Base-by-base conservation (phyloP, 2,329 filamentous ascomycete genomes). In the Podosphaera xanthii region DNA sequence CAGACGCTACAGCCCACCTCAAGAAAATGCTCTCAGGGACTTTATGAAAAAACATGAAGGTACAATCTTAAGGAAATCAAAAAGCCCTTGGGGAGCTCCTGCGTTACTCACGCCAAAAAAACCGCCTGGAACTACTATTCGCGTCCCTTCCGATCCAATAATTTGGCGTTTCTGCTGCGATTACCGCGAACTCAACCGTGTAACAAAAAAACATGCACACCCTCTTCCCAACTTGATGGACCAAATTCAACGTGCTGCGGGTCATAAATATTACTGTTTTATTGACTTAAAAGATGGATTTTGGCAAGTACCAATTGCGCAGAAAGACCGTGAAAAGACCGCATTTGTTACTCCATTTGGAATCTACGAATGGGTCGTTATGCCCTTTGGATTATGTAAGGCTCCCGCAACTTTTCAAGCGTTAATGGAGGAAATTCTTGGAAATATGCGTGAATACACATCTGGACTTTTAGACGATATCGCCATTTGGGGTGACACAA, bases 351-450 rank as follows among this genome's bases (percentile, higher is more conserved):
- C 12, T n/a, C 36, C 30, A 58, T 58, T 46, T 33, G 33, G 40
- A 9, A 34, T 49, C 31, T 58, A 46, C 34, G 42, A 58, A 40
- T 60, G 38, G 31, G 38, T 44, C 7, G 58, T 61, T 7, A n/a
- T 61, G 42, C 52, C 53, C 9, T 61, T 61, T 42, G 55, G 55
- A 1, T 34, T 61, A 1, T 22, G 22, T 10, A 61, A 59, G 14
- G 42, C 38, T 6, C 54, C 58, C 2, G 48, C 53, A 1, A 59
- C 58, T 8, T 61, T 53, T 40, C 58, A 61, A 57, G 33, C 7
- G 2, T 54, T 54, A 14, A 54, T 54, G 3, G 50, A 54, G 12
- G 50, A 54, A 54, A 35, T 35, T 5, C 46, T 53, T 30, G 49
- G 31, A 6, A 6, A 14, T 31, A 8, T 33, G 4, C 33, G n/a